Percentiles rank a stretch among this genome's conserved stretches.
These are phyloP conservation scores for Rhytidhysteron rufulum DNA, from an alignment of 2,329 filamentous ascomycete genomes.

Conservation along the genomic window DNA sequence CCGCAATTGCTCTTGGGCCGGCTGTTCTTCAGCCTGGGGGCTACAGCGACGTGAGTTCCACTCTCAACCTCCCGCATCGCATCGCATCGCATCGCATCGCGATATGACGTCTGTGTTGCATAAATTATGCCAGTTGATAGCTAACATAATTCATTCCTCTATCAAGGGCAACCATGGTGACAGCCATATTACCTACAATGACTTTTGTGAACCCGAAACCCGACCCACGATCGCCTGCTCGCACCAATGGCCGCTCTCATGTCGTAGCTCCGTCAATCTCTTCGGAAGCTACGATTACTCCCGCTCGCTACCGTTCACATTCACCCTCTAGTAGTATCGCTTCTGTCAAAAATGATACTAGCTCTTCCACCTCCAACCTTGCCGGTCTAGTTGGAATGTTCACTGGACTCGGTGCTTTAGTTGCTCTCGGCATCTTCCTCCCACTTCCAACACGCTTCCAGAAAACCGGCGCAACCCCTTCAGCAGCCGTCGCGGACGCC, in stretches of 20 bases:
- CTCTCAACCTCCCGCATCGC: background rate
- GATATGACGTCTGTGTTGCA: background rate
- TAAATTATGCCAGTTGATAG: background rate
- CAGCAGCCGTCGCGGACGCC: constrained; percentile 71
- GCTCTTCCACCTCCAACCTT: constrained; percentile 57
- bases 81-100: background rate
- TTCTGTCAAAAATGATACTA: constrained; percentile 17
- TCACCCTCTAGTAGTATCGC: constrained; percentile 11
- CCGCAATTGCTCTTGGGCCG: constrained; percentile 82
- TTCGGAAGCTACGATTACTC: constrained; percentile 73
- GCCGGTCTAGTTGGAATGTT: constrained; percentile 90
- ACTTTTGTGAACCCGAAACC: constrained; percentile 35
- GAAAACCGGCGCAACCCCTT: constrained; percentile 66
- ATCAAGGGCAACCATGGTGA: constrained; percentile 80
- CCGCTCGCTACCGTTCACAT: constrained; percentile 45
- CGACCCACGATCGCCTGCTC: constrained; percentile 24
- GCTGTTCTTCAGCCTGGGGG: constrained; percentile 84
- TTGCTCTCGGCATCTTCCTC: constrained; percentile 78
- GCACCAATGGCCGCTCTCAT: constrained; percentile 44
- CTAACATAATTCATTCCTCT: constrained; percentile 4
- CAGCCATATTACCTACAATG: constrained; percentile 79
- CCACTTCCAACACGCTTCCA: constrained; percentile 81
- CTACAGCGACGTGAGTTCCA: constrained; percentile 67
- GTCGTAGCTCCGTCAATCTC: constrained; percentile 65
- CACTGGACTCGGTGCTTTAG: constrained; percentile 84